Evolutionary conservation across 495 filamentous ascomycete genomes (phyloP), one percentile per base, ranked within the genome.

Genomic region (Penicillium fimorum): DNA sequence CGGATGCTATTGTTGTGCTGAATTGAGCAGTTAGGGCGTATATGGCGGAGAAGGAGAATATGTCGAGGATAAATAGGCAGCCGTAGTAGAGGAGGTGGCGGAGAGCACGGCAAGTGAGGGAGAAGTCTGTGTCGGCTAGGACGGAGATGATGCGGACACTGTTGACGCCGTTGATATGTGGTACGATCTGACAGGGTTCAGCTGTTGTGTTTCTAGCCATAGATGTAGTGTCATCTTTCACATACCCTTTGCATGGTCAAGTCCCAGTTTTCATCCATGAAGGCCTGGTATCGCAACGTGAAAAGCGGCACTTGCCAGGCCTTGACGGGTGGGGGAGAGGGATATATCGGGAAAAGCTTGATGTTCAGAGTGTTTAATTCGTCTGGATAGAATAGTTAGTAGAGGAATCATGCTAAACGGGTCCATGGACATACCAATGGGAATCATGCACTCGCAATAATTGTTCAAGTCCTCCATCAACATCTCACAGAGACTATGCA

Each of bases 371-470:
- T 96, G 73, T 96, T 96, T 57, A 89, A 84, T 57, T 95, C 91
- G 70, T 96, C 92, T 91, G 59, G 8, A 25, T 10, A 35, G 8
- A 43, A 43, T 17, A 4, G 41, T 64, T 47, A 69, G 69, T 29
- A 62, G 53, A 11, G 32, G 55, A 29, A 5, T 15, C 32, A 22
- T 38, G 20, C 22, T 25, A 15, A 43, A 15, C 47, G 40, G 37
- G 56, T 35, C 44, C 35, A 43, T 0, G 5, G 25, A 75, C 79
- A 32, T 72, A 91, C 87, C 87, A 63, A 96, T 90, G 2, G 92
- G 90, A 61, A 96, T 94, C 92, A 97, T 92, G 82, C 91, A 96
- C 75, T 98, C 94, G 63, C 87, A 90, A 61, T 97, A 98, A 65
- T 95, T 96, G 67, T 97, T 97, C 52, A 98, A 71, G 63, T 97